phyloP scores from a whole-genome alignment of 164 flowering plant genomes.

The Malania oleifera region DNA sequence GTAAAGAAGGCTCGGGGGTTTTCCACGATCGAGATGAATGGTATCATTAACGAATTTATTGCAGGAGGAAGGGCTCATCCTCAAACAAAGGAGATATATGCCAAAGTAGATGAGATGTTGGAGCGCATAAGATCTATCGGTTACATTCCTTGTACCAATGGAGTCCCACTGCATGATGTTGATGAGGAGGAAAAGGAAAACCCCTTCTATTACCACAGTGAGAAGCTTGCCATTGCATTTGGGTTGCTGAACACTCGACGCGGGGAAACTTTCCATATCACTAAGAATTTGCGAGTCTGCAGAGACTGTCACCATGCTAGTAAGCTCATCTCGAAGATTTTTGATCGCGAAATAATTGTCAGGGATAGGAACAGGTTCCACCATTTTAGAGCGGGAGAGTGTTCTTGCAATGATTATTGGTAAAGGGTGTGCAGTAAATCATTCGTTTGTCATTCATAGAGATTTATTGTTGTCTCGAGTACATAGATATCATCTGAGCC shows the following conservation, averaged over 20 bases:
- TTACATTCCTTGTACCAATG: conserved; percentile 47
- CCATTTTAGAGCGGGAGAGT: conserved; percentile 43
- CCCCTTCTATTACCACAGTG: conserved; percentile 54
- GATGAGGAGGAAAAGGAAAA: conserved; percentile 53
- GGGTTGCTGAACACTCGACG: conserved; percentile 49
- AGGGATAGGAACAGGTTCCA: conserved; percentile 58
- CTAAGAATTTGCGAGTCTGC: conserved; percentile 66
- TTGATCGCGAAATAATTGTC: conserved; percentile 50
- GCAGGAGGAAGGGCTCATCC: conserved; percentile 62
- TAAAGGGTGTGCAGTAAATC: conserved; percentile 6
- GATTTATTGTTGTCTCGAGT: too few species aligned
- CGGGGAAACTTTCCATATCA: conserved; percentile 45
- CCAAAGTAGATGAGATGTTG: conserved; percentile 46
- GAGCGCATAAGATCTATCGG: conserved; percentile 33
- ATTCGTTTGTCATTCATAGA: too few species aligned
- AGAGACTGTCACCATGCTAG: conserved; percentile 62
- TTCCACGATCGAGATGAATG: conserved; percentile 53
- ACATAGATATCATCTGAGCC: too few species aligned
- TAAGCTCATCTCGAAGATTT: conserved; percentile 57
- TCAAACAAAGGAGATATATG: conserved; percentile 40
- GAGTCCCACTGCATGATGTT: conserved; percentile 30
- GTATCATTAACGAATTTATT: conserved; percentile 46
- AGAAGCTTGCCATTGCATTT: conserved; percentile 71
- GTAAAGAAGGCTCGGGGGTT: conserved; percentile 62
- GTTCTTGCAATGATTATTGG: conserved; percentile 63